A percentile compares a stretch with the other conserved stretches of the same genome.
These are phyloP conservation scores for Neurospora sp. DNA, from an alignment of 495 filamentous ascomycete genomes.

Conservation along the genomic window DNA sequence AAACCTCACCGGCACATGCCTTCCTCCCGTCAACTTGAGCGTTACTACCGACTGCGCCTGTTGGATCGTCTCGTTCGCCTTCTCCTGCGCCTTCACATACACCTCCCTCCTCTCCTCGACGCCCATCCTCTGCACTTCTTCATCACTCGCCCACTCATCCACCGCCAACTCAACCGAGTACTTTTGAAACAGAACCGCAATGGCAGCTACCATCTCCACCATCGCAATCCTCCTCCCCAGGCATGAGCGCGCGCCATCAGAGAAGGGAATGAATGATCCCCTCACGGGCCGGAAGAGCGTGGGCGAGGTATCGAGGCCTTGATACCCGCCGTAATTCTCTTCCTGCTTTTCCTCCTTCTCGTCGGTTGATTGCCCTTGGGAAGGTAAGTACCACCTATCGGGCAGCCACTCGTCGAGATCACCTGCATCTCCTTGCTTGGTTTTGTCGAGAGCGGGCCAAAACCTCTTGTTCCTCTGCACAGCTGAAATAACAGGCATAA, in stretches of 20 bases:
- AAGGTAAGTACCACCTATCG: constrained; percentile 34
- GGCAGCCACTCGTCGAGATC: constrained; percentile 39
- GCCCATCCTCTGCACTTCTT: constrained; percentile 47
- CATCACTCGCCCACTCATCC: constrained; percentile 32
- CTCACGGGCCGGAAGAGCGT: constrained; percentile 47
- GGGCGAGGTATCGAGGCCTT: constrained; percentile 42
- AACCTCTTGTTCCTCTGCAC: constrained; percentile 52
- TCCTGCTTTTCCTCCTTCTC: constrained; percentile 21
- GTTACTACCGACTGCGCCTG: constrained; percentile 46
- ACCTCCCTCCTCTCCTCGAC: constrained; percentile 33
- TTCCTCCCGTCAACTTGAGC: constrained; percentile 46
- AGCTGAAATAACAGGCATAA: constrained; percentile 15
- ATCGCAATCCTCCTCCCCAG: constrained; percentile 63
- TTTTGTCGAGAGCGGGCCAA: constrained; percentile 40
- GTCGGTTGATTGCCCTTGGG: neutral
- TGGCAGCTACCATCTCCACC: constrained; percentile 60
- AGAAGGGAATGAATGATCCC: constrained; percentile 65
- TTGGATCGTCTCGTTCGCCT: constrained; percentile 33
- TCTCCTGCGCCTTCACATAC: constrained; percentile 44
- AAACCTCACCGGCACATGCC: constrained; percentile 47
- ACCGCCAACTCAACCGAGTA: constrained; percentile 59
- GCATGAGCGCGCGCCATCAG: constrained; percentile 60
- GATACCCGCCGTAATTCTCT: constrained; percentile 46
- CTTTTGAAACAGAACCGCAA: constrained; percentile 53
- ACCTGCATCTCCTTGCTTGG: constrained; percentile 24